phyloP scores from a whole-genome alignment of 1,284 basidiomycete species.

The Microbotryum violaceum region DNA sequence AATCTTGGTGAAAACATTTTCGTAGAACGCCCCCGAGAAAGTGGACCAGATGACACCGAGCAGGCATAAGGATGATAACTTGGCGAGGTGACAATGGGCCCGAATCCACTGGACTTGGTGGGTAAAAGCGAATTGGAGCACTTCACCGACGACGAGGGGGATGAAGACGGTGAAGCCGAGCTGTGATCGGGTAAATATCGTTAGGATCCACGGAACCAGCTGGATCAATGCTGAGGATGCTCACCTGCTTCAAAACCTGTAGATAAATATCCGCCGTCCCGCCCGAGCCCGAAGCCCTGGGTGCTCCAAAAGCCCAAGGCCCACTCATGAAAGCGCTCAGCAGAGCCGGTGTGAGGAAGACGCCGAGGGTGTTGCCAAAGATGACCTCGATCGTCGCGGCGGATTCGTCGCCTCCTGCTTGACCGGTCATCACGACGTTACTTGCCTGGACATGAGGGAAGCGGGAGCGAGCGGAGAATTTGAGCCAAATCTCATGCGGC shows the following conservation, averaged over 20 bases:
- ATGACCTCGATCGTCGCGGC: constrained; percentile 37
- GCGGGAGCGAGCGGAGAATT: too few relatives aligned
- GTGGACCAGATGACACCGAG: constrained; percentile 38
- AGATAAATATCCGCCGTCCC: constrained; percentile 36
- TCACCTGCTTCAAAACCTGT: constrained; percentile 36
- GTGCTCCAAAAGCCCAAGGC: constrained; percentile 36
- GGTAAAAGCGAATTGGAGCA: constrained; percentile 35
- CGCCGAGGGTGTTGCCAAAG: constrained; percentile 38
- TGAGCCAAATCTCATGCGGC: not conserved
- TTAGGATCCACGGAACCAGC: not conserved
- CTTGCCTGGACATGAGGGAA: constrained; percentile 1
- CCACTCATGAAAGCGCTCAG: constrained; percentile 36
- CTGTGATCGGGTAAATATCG: not conserved
- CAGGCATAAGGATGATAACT: constrained; percentile 36
- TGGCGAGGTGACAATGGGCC: constrained; percentile 33
- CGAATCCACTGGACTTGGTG: constrained; percentile 34
- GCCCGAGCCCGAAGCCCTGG: constrained; percentile 33
- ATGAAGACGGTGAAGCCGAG: constrained; percentile 37
- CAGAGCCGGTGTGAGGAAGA: constrained; percentile 37
- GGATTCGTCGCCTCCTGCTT: constrained; percentile 37
- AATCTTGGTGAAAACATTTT: constrained; percentile 35
- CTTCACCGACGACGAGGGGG: constrained; percentile 38
- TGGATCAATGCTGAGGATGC: not conserved
- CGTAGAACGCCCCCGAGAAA: constrained; percentile 40
- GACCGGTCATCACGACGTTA: constrained; percentile 40